Evolutionary conservation across 768 basidiomycete species (phyloP), one percentile per base, ranked within the genome.

Genomic region (Clathrus columnatus): DNA sequence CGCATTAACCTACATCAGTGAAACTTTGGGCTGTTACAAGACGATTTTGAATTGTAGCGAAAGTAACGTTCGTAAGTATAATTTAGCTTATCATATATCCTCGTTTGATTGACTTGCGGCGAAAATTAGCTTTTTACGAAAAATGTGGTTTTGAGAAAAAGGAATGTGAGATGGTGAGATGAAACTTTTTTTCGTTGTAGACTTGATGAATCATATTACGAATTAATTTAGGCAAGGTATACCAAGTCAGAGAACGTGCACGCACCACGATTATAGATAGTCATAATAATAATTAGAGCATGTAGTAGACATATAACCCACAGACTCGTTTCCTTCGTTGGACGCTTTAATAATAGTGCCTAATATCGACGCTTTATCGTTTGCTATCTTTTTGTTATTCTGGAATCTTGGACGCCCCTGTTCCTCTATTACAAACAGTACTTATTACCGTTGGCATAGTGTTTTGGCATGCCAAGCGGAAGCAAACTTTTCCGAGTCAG

Each of bases 1-100:
- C 62, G 86, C 89, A 4, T 76, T 98, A 62, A 89, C 87, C 1
- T 77, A 76, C 51, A 84, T 98, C 64, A 88, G 90, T 67, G 86
- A 93, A 79, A 72, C 68, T 59, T 71, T 74, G 58, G 84, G 94
- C 45, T 79, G 87, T 69, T 99, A 98, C 74, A 99, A 99, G 84
- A 93, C 93, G 16, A 98, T 99, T 62, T 72, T 99, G 65, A 95
- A 99, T 68, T 99, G 96, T 68, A 90, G 79, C 65, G 82, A 91
- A 58, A 75, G 77, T 52, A 99, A 99, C 62, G 85, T 93, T 59
- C 88, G 95, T 97, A 66, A 70, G 93, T 82, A 5, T 10, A 18
- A 30, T n/a, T 23, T 23, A 28, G 30, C 51, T 18, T n/a, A 20
- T 20, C 11, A 7, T 21, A 1, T 27, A n/a, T 41, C 51, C 16